Percentiles rank a stretch among this genome's conserved stretches.
Evolutionary conservation across 1,284 basidiomycete species (phyloP).

Genomic region (Earliella scabrosa): DNA sequence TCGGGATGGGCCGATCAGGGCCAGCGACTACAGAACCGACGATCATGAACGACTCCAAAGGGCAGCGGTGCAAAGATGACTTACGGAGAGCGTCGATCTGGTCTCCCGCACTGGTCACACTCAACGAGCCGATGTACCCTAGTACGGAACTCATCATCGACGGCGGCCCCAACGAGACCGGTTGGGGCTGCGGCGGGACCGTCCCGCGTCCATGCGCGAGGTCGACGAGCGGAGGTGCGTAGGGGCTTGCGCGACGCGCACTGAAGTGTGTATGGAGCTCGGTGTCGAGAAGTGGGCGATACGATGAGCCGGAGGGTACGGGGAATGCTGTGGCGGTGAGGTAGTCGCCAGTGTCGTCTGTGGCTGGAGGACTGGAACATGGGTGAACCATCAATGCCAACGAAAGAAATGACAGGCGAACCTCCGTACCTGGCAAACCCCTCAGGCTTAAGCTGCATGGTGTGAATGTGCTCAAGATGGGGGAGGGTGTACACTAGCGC

Average conservation of each 20-base stretch:
- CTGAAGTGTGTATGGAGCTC: conserved; percentile 64
- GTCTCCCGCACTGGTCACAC: conserved; percentile 48
- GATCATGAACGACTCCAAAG: not conserved
- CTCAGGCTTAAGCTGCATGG: conserved; percentile 46
- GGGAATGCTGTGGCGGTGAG: conserved; percentile 45
- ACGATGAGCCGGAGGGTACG: conserved; percentile 36
- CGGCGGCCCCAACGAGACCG: conserved; percentile 58
- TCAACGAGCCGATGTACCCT: conserved; percentile 34
- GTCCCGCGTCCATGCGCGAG: conserved; percentile 44
- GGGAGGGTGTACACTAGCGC: conserved; percentile 74
- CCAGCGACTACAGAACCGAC: not conserved
- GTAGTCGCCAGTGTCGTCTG: conserved; percentile 63
- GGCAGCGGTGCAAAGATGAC: conserved; percentile 28
- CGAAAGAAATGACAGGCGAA: not conserved
- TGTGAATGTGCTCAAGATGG: conserved; percentile 59
- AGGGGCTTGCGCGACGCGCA: conserved; percentile 47
- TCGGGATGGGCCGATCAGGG: too few species aligned
- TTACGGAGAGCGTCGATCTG: conserved; percentile 62
- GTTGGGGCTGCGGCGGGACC: conserved; percentile 60
- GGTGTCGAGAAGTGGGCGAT: conserved; percentile 32
- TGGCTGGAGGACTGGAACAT: conserved; percentile 45
- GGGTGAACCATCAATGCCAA: not conserved
- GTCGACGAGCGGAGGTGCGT: conserved; percentile 54
- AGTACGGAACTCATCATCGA: conserved; percentile 58
- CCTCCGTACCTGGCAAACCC: conserved; percentile 46